Percentiles rank a stretch among this genome's conserved stretches.
These are phyloP conservation scores for Stereum hirsutum DNA, from an alignment of 1,284 basidiomycete genomes.

Conservation along the genomic window DNA sequence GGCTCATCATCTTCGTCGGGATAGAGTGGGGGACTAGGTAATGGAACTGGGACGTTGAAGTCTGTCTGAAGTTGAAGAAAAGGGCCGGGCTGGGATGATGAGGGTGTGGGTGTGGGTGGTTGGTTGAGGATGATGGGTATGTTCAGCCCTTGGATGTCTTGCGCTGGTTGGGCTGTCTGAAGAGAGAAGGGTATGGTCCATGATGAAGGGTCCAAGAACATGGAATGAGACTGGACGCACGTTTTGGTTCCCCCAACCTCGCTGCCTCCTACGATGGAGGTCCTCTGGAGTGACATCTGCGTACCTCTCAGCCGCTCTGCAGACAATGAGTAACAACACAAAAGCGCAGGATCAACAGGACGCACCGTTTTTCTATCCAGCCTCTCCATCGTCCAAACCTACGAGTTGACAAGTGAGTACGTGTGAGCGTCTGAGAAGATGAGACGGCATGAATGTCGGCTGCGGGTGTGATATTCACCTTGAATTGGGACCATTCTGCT, in stretches of 20 bases:
- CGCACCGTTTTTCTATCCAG: conserved; percentile 79
- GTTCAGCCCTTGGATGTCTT: background rate
- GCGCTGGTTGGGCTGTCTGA: background rate
- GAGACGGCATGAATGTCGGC: background rate
- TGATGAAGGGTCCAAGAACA: background rate
- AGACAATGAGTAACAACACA: conserved; percentile 1
- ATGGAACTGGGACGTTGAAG: conserved; percentile 11
- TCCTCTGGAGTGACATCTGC: conserved; percentile 52
- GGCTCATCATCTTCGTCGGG: conserved; percentile 24
- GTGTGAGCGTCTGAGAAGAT: conserved; percentile 2
- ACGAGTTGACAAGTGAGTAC: background rate
- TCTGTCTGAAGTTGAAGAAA: conserved; percentile 36
- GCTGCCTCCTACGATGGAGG: conserved; percentile 41
- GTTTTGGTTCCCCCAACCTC: conserved; percentile 55
- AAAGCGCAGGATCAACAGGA: conserved; percentile 4
- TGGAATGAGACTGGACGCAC: background rate
- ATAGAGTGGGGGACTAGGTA: conserved; percentile 19
- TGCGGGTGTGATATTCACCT: conserved; percentile 31
- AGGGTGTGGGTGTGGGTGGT: background rate
- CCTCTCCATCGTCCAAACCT: conserved; percentile 74
- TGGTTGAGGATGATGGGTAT: background rate
- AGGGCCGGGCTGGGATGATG: conserved; percentile 1
- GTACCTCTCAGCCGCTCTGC: conserved; percentile 75
- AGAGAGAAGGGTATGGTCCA: background rate
- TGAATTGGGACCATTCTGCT: conserved; percentile 68